Conservation (phyloP, 225 moss, liverwort and hornwort species). For the Straminergon stramineum region DNA sequence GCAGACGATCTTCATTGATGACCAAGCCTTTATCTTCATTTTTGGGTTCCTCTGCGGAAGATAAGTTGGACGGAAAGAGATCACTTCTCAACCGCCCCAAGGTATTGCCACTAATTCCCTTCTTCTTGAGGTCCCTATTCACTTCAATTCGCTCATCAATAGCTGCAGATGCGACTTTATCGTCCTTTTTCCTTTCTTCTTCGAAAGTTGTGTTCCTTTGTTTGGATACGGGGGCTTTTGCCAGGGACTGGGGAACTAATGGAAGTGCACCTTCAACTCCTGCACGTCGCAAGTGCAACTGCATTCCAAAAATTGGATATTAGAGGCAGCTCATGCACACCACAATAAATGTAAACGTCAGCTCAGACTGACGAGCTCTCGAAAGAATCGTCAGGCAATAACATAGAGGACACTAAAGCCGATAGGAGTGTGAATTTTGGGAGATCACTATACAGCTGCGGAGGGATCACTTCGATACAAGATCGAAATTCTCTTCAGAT, state of each 20-base stretch:
- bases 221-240: slow-evolving; percentile 6
- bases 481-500: background rate
- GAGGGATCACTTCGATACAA: background rate
- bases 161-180: background rate
- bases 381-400: background rate
- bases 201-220: slow-evolving; percentile 15
- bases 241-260: slow-evolving; percentile 10
- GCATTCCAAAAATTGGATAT: background rate
- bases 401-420: background rate
- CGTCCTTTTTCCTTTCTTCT: slow-evolving; percentile 25
- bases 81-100: slow-evolving; percentile 22
- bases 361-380: background rate
- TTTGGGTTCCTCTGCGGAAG: slow-evolving; percentile 18
- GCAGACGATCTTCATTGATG: slow-evolving; percentile 21
- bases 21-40: slow-evolving; percentile 14
- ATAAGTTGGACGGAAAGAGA: slow-evolving; percentile 22
- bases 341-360: background rate
- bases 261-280: slow-evolving; percentile 68
- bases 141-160: slow-evolving; percentile 23
- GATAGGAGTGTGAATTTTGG: background rate
- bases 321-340: background rate
- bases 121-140: slow-evolving; percentile 31
- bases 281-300: slow-evolving; percentile 87
- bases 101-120: slow-evolving; percentile 14
- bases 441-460: background rate